Percentiles rank a stretch among this genome's conserved stretches.
Conservation (phyloP, 805 yeast genomes). For the Priceomyces fermenticarens region DNA sequence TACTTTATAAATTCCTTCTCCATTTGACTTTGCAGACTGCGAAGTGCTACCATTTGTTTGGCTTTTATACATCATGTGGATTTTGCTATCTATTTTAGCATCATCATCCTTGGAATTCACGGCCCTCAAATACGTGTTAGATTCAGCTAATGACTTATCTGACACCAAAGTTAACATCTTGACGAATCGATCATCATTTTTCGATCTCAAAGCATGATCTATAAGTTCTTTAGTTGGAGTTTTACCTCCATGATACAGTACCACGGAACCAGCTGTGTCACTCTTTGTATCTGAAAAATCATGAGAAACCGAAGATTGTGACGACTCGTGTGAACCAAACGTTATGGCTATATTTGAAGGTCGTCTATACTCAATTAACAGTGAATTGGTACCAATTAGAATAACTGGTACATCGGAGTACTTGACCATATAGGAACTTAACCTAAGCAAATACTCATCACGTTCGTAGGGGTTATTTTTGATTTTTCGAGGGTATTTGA, state of each 20-base stretch:
- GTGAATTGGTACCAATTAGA: conserved; percentile 26
- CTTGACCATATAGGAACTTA: conserved; percentile 35
- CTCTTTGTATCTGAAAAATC: neutral
- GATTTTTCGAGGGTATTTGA: conserved; percentile 36
- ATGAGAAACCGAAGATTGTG: neutral
- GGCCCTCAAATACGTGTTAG: conserved; percentile 22
- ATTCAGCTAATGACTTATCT: conserved; percentile 25
- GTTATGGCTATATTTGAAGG: neutral
- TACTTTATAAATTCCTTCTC: conserved; percentile 35
- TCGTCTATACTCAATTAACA: neutral
- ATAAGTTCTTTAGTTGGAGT: neutral
- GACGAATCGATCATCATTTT: conserved; percentile 13
- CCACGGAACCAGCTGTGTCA: conserved; percentile 2
- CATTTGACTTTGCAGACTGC: neutral
- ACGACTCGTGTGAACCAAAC: conserved; percentile 2
- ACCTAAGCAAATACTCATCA: conserved; percentile 30
- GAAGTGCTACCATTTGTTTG: conserved; percentile 11
- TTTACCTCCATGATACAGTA: conserved; percentile 3
- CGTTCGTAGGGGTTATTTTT: conserved; percentile 8
- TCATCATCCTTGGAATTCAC: conserved; percentile 17
- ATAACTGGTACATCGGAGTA: conserved; percentile 40
- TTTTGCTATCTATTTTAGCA: conserved; percentile 24
- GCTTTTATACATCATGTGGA: conserved; percentile 34
- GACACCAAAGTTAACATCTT: conserved; percentile 23
- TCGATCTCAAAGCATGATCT: neutral